These are phyloP conservation scores for Hymenoscyphus linearis DNA, from an alignment of 2,329 filamentous ascomycete genomes.

Conservation along the genomic window DNA sequence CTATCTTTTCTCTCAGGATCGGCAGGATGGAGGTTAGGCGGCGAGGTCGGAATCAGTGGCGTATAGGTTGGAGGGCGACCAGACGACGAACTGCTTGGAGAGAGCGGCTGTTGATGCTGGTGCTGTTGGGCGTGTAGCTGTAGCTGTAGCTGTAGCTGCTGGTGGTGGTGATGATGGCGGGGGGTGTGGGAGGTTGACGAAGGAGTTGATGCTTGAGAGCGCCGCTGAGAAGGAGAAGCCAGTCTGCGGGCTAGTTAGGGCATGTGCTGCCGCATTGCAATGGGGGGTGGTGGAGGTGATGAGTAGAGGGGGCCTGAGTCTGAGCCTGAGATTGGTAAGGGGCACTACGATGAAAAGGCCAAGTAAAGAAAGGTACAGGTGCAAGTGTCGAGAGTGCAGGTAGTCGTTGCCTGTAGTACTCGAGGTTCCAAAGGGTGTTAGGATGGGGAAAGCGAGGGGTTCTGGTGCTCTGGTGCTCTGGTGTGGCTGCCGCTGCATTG, in stretches of 20 bases:
- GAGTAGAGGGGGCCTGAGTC: background rate
- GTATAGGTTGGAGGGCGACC: conserved; percentile 1
- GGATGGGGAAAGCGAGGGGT: background rate
- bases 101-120: background rate
- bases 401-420: background rate
- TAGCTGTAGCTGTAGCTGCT: background rate
- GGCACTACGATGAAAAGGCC: background rate
- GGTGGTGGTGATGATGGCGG: conserved; percentile 7
- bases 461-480: too few species aligned
- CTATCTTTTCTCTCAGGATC: conserved; percentile 30
- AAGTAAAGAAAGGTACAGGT: background rate
- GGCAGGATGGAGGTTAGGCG: conserved; percentile 24
- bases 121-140: background rate
- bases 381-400: background rate
- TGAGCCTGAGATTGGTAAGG: background rate
- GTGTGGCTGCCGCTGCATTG: background rate
- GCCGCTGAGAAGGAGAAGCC: conserved; percentile 25
- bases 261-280: conserved; percentile 34
- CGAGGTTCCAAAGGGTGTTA: background rate
- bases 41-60: conserved; percentile 7
- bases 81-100: background rate
- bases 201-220: conserved; percentile 5
- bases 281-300: conserved; percentile 6
- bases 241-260: conserved; percentile 28
- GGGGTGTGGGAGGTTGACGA: conserved; percentile 3